These are phyloP conservation scores for Geranomyces michiganensis DNA, from an alignment of 192 early-diverging fungal genomes.

Conservation along the genomic window DNA sequence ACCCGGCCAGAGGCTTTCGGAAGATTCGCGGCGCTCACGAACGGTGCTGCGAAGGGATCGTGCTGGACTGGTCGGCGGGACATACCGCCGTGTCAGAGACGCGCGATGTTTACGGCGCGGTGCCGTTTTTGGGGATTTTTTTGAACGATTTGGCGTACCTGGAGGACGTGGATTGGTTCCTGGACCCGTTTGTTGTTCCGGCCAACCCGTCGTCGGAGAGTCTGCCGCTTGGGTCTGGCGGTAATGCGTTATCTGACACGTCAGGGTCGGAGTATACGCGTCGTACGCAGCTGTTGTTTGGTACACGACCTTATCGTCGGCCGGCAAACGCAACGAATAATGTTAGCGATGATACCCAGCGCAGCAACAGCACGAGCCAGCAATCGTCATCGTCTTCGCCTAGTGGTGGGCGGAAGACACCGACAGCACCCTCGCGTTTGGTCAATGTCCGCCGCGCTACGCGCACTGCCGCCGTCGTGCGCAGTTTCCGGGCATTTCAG, in stretches of 20 bases:
- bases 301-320: conserved; percentile 11
- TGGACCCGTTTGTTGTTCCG: conserved; percentile 16
- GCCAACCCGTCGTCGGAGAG: background rate
- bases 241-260: background rate
- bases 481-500: conserved; percentile 22
- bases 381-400: background rate
- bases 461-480: conserved; percentile 18
- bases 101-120: conserved; percentile 21
- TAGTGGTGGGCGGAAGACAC: no score
- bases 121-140: conserved; percentile 29
- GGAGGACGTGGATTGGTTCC: conserved; percentile 30
- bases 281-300: background rate
- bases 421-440: conserved; percentile 10
- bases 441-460: conserved; percentile 17
- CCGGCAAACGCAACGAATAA: background rate
- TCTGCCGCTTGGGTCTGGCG: background rate
- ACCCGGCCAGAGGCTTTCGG: background rate
- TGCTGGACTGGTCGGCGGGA: background rate
- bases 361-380: background rate
- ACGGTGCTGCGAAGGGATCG: conserved; percentile 12
- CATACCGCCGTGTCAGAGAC: background rate
- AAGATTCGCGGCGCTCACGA: conserved; percentile 7
- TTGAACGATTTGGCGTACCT: conserved; percentile 24
- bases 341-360: no score
- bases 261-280: background rate